A percentile compares a stretch with the other conserved stretches of the same genome.
phyloP scores from a whole-genome alignment of 75 land plant genomes.

The Pseudotsuga menziesii region DNA sequence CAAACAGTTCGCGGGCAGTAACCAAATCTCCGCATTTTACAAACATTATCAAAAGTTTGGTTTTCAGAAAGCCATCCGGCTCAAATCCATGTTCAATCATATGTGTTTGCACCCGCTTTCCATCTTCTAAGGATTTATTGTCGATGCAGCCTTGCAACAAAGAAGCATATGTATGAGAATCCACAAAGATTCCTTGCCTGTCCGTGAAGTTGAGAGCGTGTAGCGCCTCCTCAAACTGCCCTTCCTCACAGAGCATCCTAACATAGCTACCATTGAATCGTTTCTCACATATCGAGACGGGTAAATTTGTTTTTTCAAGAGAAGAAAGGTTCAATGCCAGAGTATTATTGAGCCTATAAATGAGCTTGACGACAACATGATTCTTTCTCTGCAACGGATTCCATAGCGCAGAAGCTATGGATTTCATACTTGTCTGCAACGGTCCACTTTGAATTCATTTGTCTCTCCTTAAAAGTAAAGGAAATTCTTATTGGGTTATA shows the following conservation, averaged over 20 bases:
- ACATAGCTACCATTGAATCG: neutral
- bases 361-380: neutral
- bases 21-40: neutral
- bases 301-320: neutral
- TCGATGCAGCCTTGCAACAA: no score
- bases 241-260: neutral
- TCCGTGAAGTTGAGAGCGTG: neutral
- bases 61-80: no score
- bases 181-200: neutral
- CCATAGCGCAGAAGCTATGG: neutral
- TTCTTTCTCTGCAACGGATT: neutral
- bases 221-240: no score
- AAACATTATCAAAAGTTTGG: no score
- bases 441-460: no score
- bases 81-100: no score
- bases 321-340: neutral
- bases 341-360: neutral
- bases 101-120: no score
- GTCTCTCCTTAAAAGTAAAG: no score
- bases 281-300: neutral
- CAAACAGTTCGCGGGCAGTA: conserved; percentile 25
- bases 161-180: no score
- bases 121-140: no score
- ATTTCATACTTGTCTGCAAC: neutral
- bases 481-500: no score